phyloP scores from a whole-genome alignment of 2,329 filamentous ascomycete genomes.

The Ascosphaera aggregata region DNA sequence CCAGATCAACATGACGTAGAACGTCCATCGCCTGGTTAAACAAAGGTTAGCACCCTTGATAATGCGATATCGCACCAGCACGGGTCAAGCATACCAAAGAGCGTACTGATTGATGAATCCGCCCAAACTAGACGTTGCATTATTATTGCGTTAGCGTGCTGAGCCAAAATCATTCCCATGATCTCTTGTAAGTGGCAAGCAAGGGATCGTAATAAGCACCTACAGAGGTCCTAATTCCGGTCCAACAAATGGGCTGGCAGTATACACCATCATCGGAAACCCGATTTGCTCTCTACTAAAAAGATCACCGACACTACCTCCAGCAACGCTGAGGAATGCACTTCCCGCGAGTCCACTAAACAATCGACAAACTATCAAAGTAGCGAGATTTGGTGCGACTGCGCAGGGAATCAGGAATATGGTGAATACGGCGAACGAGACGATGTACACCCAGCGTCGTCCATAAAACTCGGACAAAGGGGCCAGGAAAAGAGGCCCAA shows the following conservation, averaged over 20 bases:
- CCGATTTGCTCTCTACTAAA: constrained; percentile 46
- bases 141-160: too few relatives aligned
- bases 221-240: constrained; percentile 32
- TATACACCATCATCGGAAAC: constrained; percentile 65
- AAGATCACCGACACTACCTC: constrained; percentile 65
- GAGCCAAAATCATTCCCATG: too few relatives aligned
- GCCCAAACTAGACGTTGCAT: constrained; percentile 26
- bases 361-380: constrained; percentile 57
- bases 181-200: too few relatives aligned
- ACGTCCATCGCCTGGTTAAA: constrained; percentile 56
- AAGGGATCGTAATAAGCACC: constrained; percentile 4
- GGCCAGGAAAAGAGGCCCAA: constrained; percentile 39
- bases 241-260: constrained; percentile 34
- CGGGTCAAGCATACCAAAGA: constrained; percentile 34
- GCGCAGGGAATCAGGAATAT: constrained; percentile 66
- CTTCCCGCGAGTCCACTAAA: constrained; percentile 28
- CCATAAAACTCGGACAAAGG: constrained; percentile 61
- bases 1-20: constrained; percentile 74
- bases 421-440: constrained; percentile 44
- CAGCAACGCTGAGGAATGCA: constrained; percentile 44
- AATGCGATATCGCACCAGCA: too few relatives aligned
- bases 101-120: constrained; percentile 63
- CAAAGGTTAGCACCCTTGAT: constrained; percentile 1
- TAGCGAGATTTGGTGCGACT: constrained; percentile 58
- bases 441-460: constrained; percentile 55